Evolutionary conservation across 2,329 filamentous ascomycete genomes (phyloP).

Genomic region (Fusarium musae): DNA sequence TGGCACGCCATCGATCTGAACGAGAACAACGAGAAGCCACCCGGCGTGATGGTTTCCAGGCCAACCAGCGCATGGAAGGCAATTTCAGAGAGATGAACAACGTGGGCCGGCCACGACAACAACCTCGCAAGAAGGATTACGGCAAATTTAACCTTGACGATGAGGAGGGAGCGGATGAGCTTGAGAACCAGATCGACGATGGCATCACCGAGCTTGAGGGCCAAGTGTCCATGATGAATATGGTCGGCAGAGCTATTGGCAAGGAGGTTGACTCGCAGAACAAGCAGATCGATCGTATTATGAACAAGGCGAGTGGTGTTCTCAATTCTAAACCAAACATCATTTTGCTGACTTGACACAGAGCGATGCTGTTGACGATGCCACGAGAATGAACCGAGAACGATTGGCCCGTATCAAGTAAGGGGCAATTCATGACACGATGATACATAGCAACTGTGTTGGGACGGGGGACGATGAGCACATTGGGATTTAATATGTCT

Average conservation of each 20-base stretch:
- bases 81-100: conserved; percentile 57
- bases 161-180: conserved; percentile 64
- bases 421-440: not conserved
- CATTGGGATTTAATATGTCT: conserved; percentile 12
- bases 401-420: conserved; percentile 71
- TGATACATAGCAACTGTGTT: conserved; percentile 10
- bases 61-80: conserved; percentile 65
- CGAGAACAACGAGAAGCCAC: conserved; percentile 73
- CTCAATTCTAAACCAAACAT: not conserved
- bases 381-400: conserved; percentile 81
- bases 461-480: conserved; percentile 3
- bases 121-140: conserved; percentile 54
- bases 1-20: conserved; percentile 75
- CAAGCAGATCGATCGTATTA: conserved; percentile 78
- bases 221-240: conserved; percentile 77
- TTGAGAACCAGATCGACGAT: conserved; percentile 66
- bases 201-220: conserved; percentile 73
- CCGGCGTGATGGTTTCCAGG: conserved; percentile 61
- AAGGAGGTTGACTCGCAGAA: conserved; percentile 83
- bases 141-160: conserved; percentile 83
- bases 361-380: conserved; percentile 86
- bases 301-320: conserved; percentile 70
- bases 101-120: conserved; percentile 44
- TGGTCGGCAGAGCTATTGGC: conserved; percentile 78
- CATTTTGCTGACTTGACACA: conserved; percentile 53